Evolutionary conservation across 768 basidiomycete genomes (phyloP), one percentile per base, ranked within the genome.

Genomic region (Trichaptum fuscoviolaceum): DNA sequence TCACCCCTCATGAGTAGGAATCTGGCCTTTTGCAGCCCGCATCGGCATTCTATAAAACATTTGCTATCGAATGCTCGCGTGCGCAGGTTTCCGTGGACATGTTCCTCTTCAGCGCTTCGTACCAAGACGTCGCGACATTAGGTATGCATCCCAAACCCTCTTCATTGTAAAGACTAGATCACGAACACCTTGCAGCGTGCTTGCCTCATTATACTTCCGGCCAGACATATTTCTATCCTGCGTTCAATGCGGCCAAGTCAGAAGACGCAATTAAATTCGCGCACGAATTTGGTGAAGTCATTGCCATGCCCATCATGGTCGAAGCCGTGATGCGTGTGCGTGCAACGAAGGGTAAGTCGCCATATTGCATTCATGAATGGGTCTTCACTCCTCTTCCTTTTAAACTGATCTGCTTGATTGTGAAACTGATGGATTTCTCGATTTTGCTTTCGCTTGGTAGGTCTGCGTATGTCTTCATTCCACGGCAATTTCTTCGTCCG

Each of bases 261-360:
- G 97, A 99, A 76, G 97, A 99, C 74, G 97, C 97, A 2, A 83
- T 97, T 78, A 99, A 99, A 78, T 99, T 99, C 73, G 96, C 96
- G 0, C 95, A 96, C 69, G 97, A 99, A 74, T 96, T 99, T 72
- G 95, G 95, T 24, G 88, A 92, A 71, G 92, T 97, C 4, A 75
- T 99, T 65, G 92, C 95, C 10, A 93, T 90, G 83, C 93, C 95
- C 5, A 93, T 99, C 72, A 96, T 95, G 84, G 80, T 99, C 69
- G 97, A 99, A 77, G 95, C 94, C 24, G 93, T 99, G 65, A 98
- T 97, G 83, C 92, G 97, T 75, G 94, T 99, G 27, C 94, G 97
- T 71, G 95, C 96, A n/a, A 95, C 97, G 0, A 84, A 94, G 81
- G 95, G 93, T 93, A 67, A 26, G 77, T 71, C 7, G n/a, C 15